These are phyloP conservation scores for Diplodia corticola DNA, from an alignment of 2,329 filamentous ascomycete species.

Conservation along the genomic window DNA sequence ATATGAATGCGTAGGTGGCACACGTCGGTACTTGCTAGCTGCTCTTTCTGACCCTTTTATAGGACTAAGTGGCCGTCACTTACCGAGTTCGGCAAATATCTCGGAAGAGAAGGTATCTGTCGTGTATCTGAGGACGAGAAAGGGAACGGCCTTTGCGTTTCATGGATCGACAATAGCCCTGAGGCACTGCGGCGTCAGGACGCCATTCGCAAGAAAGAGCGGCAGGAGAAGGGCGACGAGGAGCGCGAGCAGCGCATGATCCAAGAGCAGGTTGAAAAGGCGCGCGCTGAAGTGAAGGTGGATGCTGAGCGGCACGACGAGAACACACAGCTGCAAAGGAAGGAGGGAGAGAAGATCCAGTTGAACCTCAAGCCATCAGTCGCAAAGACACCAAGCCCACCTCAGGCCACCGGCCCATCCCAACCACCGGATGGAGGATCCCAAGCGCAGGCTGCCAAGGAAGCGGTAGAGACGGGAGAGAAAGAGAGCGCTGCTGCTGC, in stretches of 20 bases:
- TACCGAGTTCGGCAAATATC: constrained; percentile 84
- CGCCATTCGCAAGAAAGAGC: constrained; percentile 77
- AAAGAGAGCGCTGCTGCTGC: constrained; percentile 17
- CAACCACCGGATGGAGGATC: constrained; percentile 18
- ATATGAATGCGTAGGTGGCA: constrained; percentile 98
- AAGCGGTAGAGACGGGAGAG: constrained; percentile 42
- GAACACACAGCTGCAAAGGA: constrained; percentile 51
- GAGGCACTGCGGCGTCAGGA: constrained; percentile 80
- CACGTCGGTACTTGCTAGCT: too few relatives aligned
- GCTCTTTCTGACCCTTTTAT: too few relatives aligned
- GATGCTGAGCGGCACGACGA: constrained; percentile 45
- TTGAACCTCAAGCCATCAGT: constrained; percentile 36
- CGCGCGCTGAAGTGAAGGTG: constrained; percentile 43
- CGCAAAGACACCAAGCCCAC: constrained; percentile 19
- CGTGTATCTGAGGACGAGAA: constrained; percentile 80
- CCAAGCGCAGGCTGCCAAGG: constrained; percentile 1
- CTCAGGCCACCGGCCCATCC: neutral
- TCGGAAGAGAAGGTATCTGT: constrained; percentile 85
- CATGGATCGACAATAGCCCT: constrained; percentile 89
- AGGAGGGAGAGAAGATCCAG: constrained; percentile 33
- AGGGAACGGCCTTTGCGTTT: constrained; percentile 75
- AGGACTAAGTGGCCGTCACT: constrained; percentile 84
- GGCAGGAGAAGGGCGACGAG: constrained; percentile 87
- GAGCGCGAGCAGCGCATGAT: constrained; percentile 83
- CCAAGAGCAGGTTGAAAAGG: constrained; percentile 71